Conservation (phyloP, 805 yeast genomes). For the Saccharomycopsis sp. region DNA sequence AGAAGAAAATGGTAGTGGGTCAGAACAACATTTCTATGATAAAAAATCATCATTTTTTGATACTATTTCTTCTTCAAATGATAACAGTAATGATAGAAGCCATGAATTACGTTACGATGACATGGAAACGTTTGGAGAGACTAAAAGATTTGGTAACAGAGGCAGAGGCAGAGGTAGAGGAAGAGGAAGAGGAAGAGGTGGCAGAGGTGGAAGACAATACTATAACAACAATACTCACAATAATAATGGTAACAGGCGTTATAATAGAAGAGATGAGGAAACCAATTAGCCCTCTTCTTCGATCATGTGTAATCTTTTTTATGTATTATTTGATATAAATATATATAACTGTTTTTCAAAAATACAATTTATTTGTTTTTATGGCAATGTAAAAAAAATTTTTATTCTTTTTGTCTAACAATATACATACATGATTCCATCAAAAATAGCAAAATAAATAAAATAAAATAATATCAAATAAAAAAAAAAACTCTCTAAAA, state of each 20-base stretch:
- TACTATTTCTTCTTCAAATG: slow-evolving; percentile 58
- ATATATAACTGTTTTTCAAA: background rate
- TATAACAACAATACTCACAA: slow-evolving; percentile 22
- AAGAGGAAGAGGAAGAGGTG: slow-evolving; percentile 37
- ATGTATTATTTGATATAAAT: background rate
- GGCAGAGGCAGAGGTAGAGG: slow-evolving; percentile 49
- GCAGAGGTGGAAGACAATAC: slow-evolving; percentile 33
- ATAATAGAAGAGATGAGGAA: slow-evolving; percentile 1
- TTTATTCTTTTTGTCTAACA: too few species aligned
- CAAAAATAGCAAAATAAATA: background rate
- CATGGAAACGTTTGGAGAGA: slow-evolving; percentile 22
- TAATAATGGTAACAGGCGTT: slow-evolving; percentile 18
- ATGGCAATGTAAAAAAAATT: background rate
- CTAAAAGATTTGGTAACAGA: slow-evolving; percentile 12
- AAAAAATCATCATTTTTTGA: slow-evolving; percentile 86
- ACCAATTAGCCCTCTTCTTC: background rate
- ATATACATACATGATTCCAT: too few species aligned
- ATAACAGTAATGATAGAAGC: slow-evolving; percentile 27
- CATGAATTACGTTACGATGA: slow-evolving; percentile 17
- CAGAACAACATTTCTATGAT: slow-evolving; percentile 46
- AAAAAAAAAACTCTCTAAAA: background rate
- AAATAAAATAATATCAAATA: background rate
- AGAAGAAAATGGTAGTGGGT: slow-evolving; percentile 31
- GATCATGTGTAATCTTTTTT: background rate
- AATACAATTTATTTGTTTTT: background rate